Evolutionary conservation across 495 filamentous ascomycete genomes (phyloP).

Genomic region (Aspergillus egyptiacus): DNA sequence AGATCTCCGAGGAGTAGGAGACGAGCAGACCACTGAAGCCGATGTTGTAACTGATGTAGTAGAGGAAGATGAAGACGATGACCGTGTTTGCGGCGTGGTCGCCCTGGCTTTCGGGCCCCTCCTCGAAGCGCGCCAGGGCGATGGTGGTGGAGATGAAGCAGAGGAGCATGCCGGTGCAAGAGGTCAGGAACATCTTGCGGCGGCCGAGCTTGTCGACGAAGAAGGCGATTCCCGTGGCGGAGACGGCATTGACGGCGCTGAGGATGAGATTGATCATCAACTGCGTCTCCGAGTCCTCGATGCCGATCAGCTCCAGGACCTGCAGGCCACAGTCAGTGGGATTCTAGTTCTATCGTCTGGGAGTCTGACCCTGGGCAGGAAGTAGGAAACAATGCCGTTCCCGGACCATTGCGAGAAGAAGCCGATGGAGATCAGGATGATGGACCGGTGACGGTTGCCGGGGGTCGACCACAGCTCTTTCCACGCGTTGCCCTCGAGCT

Average conservation of each 20-base stretch:
- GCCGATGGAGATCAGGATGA: constrained; percentile 8
- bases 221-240: constrained; percentile 7
- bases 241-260: constrained; percentile 9
- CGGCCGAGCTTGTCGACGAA: constrained; percentile 9
- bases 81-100: constrained; percentile 40
- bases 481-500: constrained; percentile 4
- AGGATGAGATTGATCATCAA: constrained; percentile 4
- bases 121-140: constrained; percentile 2
- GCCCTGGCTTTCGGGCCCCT: background rate
- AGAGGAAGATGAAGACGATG: constrained; percentile 57
- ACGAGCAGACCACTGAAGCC: constrained; percentile 56
- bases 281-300: constrained; percentile 1
- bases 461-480: constrained; percentile 4
- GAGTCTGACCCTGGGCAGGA: background rate
- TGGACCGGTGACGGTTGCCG: constrained; percentile 1
- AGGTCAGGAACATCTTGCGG: constrained; percentile 8
- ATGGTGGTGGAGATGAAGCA: constrained; percentile 8
- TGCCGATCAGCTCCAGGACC: constrained; percentile 8
- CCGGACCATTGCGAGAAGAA: constrained; percentile 11
- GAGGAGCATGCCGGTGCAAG: background rate
- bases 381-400: constrained; percentile 8
- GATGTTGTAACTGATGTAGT: constrained; percentile 51
- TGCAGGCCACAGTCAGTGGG: too few species aligned
- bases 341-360: background rate
- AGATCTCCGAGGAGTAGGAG: constrained; percentile 58